Percentiles rank a stretch among this genome's conserved stretches.
Evolutionary conservation across 1,284 basidiomycete species (phyloP).

Genomic region (Puccinia polysora): DNA sequence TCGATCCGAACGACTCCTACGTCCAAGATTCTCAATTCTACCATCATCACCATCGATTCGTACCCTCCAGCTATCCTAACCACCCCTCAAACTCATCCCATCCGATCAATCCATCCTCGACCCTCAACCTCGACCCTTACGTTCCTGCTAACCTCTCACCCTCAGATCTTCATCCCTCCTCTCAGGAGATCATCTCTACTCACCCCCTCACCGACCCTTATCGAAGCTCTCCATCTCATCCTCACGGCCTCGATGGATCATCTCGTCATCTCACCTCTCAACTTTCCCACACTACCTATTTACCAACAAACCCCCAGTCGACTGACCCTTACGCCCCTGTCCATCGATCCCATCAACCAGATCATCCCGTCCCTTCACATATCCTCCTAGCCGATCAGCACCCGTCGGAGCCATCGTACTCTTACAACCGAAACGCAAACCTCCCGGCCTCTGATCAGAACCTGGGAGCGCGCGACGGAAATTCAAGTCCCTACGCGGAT

Average conservation of each 20-base stretch:
- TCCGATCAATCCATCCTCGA: neutral
- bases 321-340: slow-evolving; percentile 9
- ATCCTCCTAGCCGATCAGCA: no score
- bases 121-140: slow-evolving; percentile 16
- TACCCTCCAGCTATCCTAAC: slow-evolving; percentile 14
- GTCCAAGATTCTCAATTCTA: slow-evolving; percentile 1
- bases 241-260: no score
- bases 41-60: slow-evolving; percentile 3
- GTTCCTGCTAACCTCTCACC: neutral
- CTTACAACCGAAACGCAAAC: no score
- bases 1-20: slow-evolving; percentile 5
- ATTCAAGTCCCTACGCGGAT: no score
- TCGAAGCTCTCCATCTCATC: no score
- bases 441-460: no score
- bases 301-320: neutral
- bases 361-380: no score
- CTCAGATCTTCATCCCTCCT: neutral
- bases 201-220: neutral
- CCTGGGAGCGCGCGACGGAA: no score
- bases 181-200: neutral
- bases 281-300: neutral
- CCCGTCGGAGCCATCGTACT: neutral
- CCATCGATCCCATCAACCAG: neutral
- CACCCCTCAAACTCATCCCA: slow-evolving; percentile 10
- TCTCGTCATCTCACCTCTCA: neutral